Base-by-base conservation (phyloP, 345 rosid species). In the Lumnitzera littorea region DNA sequence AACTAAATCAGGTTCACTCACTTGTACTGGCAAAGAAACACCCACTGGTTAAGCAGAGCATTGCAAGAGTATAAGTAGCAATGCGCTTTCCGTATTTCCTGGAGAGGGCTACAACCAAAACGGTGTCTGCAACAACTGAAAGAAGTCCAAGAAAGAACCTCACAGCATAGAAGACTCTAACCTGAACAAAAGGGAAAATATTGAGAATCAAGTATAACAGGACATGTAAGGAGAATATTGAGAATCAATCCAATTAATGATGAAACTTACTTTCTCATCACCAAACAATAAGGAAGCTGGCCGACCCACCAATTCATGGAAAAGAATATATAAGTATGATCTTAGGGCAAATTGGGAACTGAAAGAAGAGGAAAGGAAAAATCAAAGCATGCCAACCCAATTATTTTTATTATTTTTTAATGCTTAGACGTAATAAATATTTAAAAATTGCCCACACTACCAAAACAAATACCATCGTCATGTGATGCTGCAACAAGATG, bases 21-120 rank as follows among this genome's bases (percentile, higher is more conserved):
- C 98, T 92, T 62, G 99, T 94, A 79, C 95, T 94, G 52, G 97
- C 95, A 71, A 94, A 90, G 95, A 94, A 94, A 67, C 99, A 94
- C 23, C 99, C 99, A 60, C 96, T 94, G 67, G 97, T 85, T 66
- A 94, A 78, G 85, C 99, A 90, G 17, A 94, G 88, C 97, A 90
- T 94, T 7, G 97, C 97, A 53, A 90, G 83, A 17, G 95, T 79
- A 69, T 94, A 94, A 7, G 97, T 82, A 51, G 92, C 97, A 48
- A 94, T 74, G 41, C 99, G 95, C 72, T 82, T 90, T 55, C 99
- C 99, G 53, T 88, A 90, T 71, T 79, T 94, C 65, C 91, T 83
- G 13, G 99, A 90, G 62, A 94, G 84, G 24, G 96, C 97, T 29
- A 94, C 88, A 50, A 90, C 91, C 56, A 94, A 70, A 71, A 86